Percentiles rank a stretch among this genome's conserved stretches.
Conservation (phyloP, 306 rosid genomes). For the Leucaena leucocephala region DNA sequence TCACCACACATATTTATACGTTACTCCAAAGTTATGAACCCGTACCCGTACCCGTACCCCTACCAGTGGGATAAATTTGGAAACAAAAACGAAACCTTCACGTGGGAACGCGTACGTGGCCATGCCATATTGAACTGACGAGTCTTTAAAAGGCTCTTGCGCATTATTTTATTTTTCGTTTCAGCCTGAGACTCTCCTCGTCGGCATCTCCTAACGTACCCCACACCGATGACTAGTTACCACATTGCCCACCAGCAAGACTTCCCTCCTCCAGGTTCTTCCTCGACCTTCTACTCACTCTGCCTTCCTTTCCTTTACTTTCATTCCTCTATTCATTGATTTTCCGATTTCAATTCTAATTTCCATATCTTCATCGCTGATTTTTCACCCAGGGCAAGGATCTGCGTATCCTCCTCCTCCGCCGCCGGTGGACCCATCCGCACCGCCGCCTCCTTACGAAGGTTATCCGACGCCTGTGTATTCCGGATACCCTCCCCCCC, state of each 20-base stretch:
- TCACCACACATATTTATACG: not conserved
- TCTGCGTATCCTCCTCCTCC: slow-evolving; percentile 49
- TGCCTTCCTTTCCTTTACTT: not conserved
- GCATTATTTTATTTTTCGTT: not conserved
- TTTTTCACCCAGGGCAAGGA: slow-evolving; percentile 43
- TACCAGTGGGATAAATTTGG: not conserved
- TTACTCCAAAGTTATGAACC: not conserved
- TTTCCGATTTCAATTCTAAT: not conserved
- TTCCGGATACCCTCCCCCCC: slow-evolving; percentile 48
- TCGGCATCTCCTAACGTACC: not conserved
- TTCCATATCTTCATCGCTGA: not conserved
- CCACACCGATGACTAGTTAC: slow-evolving; percentile 39
- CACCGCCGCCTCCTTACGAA: slow-evolving; percentile 45
- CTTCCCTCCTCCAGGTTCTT: slow-evolving; percentile 49
- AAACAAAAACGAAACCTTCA: not conserved
- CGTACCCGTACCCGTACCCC: too few relatives aligned
- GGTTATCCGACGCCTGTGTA: slow-evolving; percentile 38
- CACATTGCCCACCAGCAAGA: slow-evolving; percentile 41
- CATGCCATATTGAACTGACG: not conserved
- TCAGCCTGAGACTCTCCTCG: not conserved
- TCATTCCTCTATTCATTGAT: not conserved
- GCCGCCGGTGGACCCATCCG: slow-evolving; percentile 22
- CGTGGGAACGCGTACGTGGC: not conserved
- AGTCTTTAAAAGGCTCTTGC: not conserved
- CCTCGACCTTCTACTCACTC: not conserved